Evolutionary conservation across 257 asterid species (phyloP).

Genomic region (Scutellaria minor): DNA sequence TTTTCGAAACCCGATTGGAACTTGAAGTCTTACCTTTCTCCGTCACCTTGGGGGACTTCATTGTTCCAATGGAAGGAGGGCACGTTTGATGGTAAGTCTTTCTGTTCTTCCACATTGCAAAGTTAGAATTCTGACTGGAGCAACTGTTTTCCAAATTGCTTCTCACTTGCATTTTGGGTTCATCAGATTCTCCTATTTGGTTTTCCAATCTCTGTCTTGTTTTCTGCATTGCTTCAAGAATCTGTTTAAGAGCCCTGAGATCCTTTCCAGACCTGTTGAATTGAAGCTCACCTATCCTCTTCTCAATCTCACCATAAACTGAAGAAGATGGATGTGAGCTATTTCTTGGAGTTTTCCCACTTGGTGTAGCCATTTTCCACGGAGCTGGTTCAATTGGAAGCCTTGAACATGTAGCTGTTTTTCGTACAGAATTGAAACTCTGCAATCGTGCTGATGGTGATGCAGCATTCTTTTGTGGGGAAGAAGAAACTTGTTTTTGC

Average conservation of each 20-base stretch:
- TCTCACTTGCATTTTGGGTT: slow-evolving; percentile 40
- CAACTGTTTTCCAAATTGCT: slow-evolving; percentile 24
- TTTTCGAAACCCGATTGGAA: slow-evolving; percentile 32
- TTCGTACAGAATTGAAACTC: slow-evolving; percentile 39
- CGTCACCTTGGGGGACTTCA: too few species aligned
- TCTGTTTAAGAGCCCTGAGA: slow-evolving; percentile 91
- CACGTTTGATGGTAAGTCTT: too few species aligned
- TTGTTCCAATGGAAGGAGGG: too few species aligned
- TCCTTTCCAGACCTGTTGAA: slow-evolving; percentile 76
- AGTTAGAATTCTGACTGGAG: slow-evolving; percentile 30
- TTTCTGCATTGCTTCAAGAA: slow-evolving; percentile 82
- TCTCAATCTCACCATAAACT: slow-evolving; percentile 83
- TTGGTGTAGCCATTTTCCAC: slow-evolving; percentile 51
- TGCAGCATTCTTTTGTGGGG: slow-evolving; percentile 31
- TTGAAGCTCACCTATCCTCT: slow-evolving; percentile 71
- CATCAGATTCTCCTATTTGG: slow-evolving; percentile 42
- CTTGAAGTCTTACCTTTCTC: slow-evolving; percentile 32
- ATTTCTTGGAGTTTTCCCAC: slow-evolving; percentile 39
- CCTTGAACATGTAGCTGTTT: slow-evolving; percentile 39
- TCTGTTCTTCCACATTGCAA: slow-evolving; percentile 2
- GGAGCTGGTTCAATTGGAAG: slow-evolving; percentile 75
- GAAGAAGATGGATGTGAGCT: slow-evolving; percentile 49
- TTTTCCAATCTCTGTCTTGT: slow-evolving; percentile 56
- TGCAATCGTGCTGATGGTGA: slow-evolving; percentile 40
- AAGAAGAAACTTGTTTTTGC: slow-evolving; percentile 41